These are phyloP conservation scores for Aspergillus chevalieri DNA, from an alignment of 2,329 filamentous ascomycete genomes.

Conservation along the genomic window DNA sequence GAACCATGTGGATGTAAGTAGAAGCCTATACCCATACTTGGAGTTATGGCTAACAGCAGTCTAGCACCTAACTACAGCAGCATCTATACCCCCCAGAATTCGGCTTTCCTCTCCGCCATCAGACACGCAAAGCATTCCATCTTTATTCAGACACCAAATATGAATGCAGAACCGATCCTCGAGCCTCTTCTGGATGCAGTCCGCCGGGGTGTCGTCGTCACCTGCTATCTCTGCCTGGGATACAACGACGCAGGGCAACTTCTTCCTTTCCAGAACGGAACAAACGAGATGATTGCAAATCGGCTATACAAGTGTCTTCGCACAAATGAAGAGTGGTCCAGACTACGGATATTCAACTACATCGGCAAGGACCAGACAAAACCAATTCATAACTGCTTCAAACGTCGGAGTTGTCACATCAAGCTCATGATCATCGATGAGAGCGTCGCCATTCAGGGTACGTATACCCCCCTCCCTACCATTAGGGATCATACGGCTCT, in stretches of 20 bases:
- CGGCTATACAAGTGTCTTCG: slow-evolving; percentile 54
- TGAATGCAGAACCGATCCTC: slow-evolving; percentile 65
- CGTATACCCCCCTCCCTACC: neutral
- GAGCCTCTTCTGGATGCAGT: slow-evolving; percentile 59
- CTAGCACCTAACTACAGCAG: slow-evolving; percentile 53
- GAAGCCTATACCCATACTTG: neutral
- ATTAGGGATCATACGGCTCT: neutral
- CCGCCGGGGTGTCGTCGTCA: slow-evolving; percentile 61
- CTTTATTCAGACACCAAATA: slow-evolving; percentile 73
- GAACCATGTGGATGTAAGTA: slow-evolving; percentile 54
- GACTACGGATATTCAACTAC: slow-evolving; percentile 62
- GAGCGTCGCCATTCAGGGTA: slow-evolving; percentile 59
- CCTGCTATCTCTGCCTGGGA: slow-evolving; percentile 67
- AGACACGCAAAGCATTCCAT: slow-evolving; percentile 57
- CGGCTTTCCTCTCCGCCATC: slow-evolving; percentile 65
- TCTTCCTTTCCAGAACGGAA: slow-evolving; percentile 68
- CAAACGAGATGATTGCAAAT: slow-evolving; percentile 64
- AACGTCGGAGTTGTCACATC: slow-evolving; percentile 65
- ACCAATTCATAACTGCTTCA: slow-evolving; percentile 61
- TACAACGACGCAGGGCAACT: slow-evolving; percentile 76
- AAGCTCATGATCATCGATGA: slow-evolving; percentile 72
- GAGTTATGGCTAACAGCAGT: neutral
- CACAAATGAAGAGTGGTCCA: slow-evolving; percentile 41
- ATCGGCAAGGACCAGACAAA: slow-evolving; percentile 65
- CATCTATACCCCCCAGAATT: slow-evolving; percentile 65